phyloP scores from a whole-genome alignment of 257 asterid genomes.

The Solanum sparsipilum region DNA sequence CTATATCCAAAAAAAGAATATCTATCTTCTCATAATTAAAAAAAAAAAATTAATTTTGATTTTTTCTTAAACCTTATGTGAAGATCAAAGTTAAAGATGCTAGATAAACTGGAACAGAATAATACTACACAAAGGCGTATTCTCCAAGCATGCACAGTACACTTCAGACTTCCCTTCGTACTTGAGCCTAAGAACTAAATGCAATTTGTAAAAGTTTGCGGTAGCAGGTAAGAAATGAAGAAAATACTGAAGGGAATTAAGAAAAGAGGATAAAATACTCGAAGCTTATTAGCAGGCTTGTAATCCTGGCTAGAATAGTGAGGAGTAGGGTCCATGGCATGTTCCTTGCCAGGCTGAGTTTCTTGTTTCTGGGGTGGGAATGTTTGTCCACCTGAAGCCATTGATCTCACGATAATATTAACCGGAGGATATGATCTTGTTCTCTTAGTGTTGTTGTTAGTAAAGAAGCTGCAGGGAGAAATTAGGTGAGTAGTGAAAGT shows the following conservation, averaged over 20 bases:
- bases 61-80: neutral
- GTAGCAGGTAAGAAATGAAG: neutral
- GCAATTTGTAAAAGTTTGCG: neutral
- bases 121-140: neutral
- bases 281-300: constrained; percentile 56
- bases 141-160: neutral
- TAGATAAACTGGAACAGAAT: neutral
- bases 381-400: constrained; percentile 42
- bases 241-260: neutral
- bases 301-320: constrained; percentile 19
- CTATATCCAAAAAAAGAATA: too few species aligned
- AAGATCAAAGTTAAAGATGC: neutral
- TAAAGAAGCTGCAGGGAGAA: neutral
- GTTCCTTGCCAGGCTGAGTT: constrained; percentile 75
- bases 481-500: neutral
- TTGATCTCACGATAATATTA: constrained; percentile 15
- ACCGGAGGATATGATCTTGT: neutral
- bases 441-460: neutral
- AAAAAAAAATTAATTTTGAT: too few species aligned
- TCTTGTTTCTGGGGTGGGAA: constrained; percentile 66
- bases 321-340: constrained; percentile 66
- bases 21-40: neutral
- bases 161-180: too few species aligned
- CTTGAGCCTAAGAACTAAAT: neutral
- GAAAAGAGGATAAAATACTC: constrained; percentile 7